phyloP scores from a whole-genome alignment of 116 monocot genomes.

The Zostera marina region DNA sequence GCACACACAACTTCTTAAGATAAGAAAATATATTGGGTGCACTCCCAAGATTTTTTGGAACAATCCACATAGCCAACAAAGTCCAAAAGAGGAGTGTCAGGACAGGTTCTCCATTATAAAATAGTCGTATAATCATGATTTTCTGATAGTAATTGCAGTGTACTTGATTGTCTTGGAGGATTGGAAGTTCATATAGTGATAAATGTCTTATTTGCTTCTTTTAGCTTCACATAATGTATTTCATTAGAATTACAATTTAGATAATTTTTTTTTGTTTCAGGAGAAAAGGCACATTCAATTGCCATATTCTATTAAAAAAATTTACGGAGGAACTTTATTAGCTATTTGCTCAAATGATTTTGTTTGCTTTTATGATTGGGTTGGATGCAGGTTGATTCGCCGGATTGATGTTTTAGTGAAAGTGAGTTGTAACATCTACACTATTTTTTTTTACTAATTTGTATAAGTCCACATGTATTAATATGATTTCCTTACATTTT shows the following conservation, averaged over 20 bases:
- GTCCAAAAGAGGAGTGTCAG: too few species aligned
- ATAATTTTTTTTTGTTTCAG: constrained; percentile 18
- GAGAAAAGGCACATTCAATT: constrained; percentile 80
- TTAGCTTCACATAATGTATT: not conserved
- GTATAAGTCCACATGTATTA: not conserved
- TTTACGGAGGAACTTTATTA: constrained; percentile 74
- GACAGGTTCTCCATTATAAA: too few species aligned
- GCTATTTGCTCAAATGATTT: constrained; percentile 98
- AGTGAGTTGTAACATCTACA: constrained; percentile 6
- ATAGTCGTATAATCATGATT: too few species aligned
- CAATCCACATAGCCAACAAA: too few species aligned
- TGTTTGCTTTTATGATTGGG: constrained; percentile 97
- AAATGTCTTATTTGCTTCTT: too few species aligned
- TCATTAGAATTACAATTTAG: not conserved
- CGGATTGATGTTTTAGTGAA: constrained; percentile 95
- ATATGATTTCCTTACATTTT: not conserved
- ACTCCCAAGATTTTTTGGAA: too few species aligned
- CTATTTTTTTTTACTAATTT: not conserved
- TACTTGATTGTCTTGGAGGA: too few species aligned
- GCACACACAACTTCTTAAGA: too few species aligned
- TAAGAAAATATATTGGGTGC: too few species aligned
- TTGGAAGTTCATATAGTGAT: too few species aligned
- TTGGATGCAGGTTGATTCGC: constrained; percentile 82
- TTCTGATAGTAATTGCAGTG: too few species aligned
- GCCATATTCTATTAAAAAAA: constrained; percentile 78